Conservation (phyloP, 441 rosid species). For the Capsella rubella region DNA sequence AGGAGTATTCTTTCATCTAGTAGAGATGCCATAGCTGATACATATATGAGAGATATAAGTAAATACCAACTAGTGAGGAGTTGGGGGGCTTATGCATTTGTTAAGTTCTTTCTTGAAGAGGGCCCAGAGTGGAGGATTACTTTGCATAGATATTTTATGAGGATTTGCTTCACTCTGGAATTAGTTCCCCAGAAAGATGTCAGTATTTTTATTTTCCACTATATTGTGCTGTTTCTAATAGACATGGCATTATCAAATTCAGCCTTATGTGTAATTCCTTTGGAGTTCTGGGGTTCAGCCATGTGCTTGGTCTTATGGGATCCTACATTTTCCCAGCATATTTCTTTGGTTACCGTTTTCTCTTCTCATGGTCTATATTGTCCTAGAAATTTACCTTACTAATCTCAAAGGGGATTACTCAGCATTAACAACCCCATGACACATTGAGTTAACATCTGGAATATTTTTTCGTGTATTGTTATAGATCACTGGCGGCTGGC, state of each 20-base stretch:
- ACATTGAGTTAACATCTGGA: constrained; percentile 32
- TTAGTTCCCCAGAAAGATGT: constrained; percentile 29
- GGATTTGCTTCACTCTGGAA: constrained; percentile 15
- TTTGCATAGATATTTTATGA: constrained; percentile 5
- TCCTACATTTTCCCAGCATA: constrained; percentile 15
- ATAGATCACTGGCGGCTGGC: constrained; percentile 89
- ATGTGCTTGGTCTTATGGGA: constrained; percentile 23
- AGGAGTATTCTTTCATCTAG: constrained; percentile 29
- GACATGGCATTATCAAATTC: constrained; percentile 24
- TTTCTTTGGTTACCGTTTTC: constrained; percentile 26
- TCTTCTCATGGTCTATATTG: constrained; percentile 14
- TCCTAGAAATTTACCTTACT: constrained; percentile 9
- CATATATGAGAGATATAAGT: constrained; percentile 24
- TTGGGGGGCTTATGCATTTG: constrained; percentile 28
- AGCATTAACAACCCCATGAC: constrained; percentile 24
- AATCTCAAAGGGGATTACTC: constrained; percentile 14
- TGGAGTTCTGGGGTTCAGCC: constrained; percentile 21
- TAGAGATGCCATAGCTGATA: constrained; percentile 25
- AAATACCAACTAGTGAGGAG: constrained; percentile 15
- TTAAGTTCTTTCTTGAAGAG: constrained; percentile 24
- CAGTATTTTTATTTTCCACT: constrained; percentile 8
- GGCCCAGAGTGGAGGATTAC: constrained; percentile 8
- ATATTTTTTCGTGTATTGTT: constrained; percentile 26
- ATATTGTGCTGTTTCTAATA: neutral
- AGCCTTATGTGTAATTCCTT: constrained; percentile 20